Evolutionary conservation across 2,329 filamentous ascomycete genomes (phyloP), one percentile per base, ranked within the genome.

Genomic region (Talaromyces funiculosus): DNA sequence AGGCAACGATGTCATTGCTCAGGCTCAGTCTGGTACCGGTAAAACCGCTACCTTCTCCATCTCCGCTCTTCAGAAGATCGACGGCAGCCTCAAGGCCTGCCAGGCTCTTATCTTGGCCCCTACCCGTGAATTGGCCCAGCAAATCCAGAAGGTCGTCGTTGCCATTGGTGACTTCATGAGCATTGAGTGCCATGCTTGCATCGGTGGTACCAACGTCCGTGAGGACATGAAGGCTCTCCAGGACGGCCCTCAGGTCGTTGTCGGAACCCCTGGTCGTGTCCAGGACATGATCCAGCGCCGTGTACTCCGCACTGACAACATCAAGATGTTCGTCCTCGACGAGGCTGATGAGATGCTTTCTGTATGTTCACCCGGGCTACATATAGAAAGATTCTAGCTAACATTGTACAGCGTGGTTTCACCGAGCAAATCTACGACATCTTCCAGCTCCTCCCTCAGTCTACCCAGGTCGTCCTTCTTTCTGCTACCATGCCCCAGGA

Each of bases 341-440:
- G 94, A 99, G 84, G 94, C 94, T 73, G 94, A 99, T 78, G 94
- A 99, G 82, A 97, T 99, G 90, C 87, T 99, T 69, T 70, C 71
- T 66, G 70, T 73, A 68, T 72, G 26, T 29, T 49, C n/a, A 5
- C 7, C 10, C 7, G 12, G 16, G 2, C 10, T 31, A 8, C 4
- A n/a, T 58, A 7, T 65, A 61, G 61, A 62, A 37, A 4, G 16
- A n/a, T n/a, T 29, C 29, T 2, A 35, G 20, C 49, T 54, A 62
- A 51, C 18, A 33, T 24, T 9, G 67, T 35, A 51, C 35, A 90
- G 85, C 93, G 93, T 75, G 94, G 94, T 85, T 99, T 99, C 87
- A 96, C 92, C 73, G 94, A 99, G 84, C 94, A 99, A 84, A 99
- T 99, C 83, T 99, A 99, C 86, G 94, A 99, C 80, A 96, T 99